Evolutionary conservation across 805 yeast species (phyloP), one percentile per base, ranked within the genome.

Genomic region (Candida ascalaphidarum): DNA sequence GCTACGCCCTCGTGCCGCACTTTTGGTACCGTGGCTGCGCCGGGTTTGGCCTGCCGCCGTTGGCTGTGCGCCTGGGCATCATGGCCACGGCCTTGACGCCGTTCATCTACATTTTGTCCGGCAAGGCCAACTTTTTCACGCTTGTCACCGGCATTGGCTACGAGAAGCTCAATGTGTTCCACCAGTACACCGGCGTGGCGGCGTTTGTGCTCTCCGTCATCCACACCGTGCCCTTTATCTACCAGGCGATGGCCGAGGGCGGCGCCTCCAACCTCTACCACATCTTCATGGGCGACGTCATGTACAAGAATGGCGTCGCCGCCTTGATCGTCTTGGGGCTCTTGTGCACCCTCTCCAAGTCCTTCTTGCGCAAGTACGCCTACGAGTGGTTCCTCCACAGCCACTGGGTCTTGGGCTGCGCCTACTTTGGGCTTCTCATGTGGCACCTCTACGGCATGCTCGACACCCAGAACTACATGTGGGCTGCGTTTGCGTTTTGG

Each of bases 41-140:
- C 4, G 74, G 72, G 0, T 72, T 71, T 45, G 80, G 79, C 2
- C 57, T 74, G 3, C 74, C 78, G n/a, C 79, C 78, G 7, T 34
- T 74, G 20, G 74, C 74, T 0, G 64, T 68, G 2, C 46, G 79
- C 26, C 54, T 77, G 1, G 78, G 77, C 2, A 35, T 69, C 17
- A 61, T 66, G 63, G 61, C 71, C 1, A 50, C 61, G 18, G 72
- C 74, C 0, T 47, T 71, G 25, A 55, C 68, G 6, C 78, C 79
- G 1, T 67, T 70, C 40, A 46, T 71, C 21, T 60, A 62, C 30
- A 51, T 70, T 3, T 41, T 72, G 31, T 61, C 74, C 0, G 78
- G 79, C 2, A 73, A 74, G 43, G 44, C 70, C 5, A 74, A 72
- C 41, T 39, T 70, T 29, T 58, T 72, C 23, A 58, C 71, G 9